Evolutionary conservation across 2,329 filamentous ascomycete species (phyloP).

Genomic region (Fusarium sp.): DNA sequence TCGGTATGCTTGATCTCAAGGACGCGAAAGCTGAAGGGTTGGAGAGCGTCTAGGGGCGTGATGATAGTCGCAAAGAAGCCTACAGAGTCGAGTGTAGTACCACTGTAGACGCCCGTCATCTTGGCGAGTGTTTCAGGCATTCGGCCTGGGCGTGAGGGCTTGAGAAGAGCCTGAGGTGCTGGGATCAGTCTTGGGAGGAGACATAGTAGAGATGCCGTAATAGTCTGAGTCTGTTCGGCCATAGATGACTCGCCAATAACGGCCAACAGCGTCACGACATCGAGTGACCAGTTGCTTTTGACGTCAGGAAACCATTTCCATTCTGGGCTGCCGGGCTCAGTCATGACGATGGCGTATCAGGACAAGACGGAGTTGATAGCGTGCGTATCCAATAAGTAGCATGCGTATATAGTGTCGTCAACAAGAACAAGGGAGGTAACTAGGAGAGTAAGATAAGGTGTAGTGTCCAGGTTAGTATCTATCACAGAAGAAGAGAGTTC

Average conservation of each 20-base stretch:
- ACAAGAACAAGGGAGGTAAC: not conserved
- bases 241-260: constrained; percentile 74
- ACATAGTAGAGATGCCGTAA: constrained; percentile 71
- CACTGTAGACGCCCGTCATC: constrained; percentile 72
- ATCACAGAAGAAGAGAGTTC: constrained; percentile 2
- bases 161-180: constrained; percentile 74
- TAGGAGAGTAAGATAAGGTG: not conserved
- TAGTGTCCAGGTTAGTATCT: not conserved
- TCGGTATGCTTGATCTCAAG: constrained; percentile 64
- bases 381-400: not conserved
- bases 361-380: not conserved
- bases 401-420: not conserved
- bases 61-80: constrained; percentile 75
- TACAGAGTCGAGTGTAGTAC: constrained; percentile 67
- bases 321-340: constrained; percentile 44
- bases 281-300: constrained; percentile 66
- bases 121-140: constrained; percentile 69
- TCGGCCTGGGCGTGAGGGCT: constrained; percentile 67
- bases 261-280: constrained; percentile 74
- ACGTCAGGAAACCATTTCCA: constrained; percentile 63
- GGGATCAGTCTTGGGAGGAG: constrained; percentile 73
- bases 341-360: constrained; percentile 38
- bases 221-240: constrained; percentile 69
- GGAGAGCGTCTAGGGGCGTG: constrained; percentile 66
- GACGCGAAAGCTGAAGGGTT: constrained; percentile 64